Evolutionary conservation across 495 filamentous ascomycete species (phyloP), one percentile per base, ranked within the genome.

Genomic region (Daldinia caldariorum): DNA sequence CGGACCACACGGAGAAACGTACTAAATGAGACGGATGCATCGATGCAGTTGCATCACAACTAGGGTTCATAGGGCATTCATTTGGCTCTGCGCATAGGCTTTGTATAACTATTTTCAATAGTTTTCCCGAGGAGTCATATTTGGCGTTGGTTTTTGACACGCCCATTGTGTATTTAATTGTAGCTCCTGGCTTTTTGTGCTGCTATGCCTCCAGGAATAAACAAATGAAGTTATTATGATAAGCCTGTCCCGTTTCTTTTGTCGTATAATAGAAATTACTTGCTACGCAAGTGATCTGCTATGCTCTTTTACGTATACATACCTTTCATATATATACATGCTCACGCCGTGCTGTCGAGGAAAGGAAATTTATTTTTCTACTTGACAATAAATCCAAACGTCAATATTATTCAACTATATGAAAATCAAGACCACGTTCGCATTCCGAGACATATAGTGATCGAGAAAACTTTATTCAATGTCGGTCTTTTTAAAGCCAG

Each of bases 221-320:
- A 29, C 63, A 31, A 71, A 71, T 66, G 10, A 61, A 58, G 39
- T 67, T 50, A 60, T 58, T 58, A 50, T 61, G 60, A 71, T 60
- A 55, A 57, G 47, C 22, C 39, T 53, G 18, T 16, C 49, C 34
- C 7, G 14, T 34, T 9, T 8, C 20, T 22, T 13, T 8, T 34
- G 32, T n/a, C n/a, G 7, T 34, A 34, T 34, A 34, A 34, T n/a
- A n/a, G n/a, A n/a, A n/a, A n/a, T n/a, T n/a, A n/a, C n/a, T n/a
- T n/a, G n/a, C n/a, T n/a, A n/a, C n/a, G 7, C 32, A 34, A 34
- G 32, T 34, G 32, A 34, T n/a, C n/a, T n/a, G n/a, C n/a, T n/a
- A n/a, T n/a, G n/a, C n/a, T n/a, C n/a, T n/a, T n/a, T n/a, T n/a
- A n/a, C n/a, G n/a, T n/a, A n/a, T n/a, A n/a, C n/a, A n/a, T n/a